A percentile compares a stretch with the other conserved stretches of the same genome.
These are phyloP conservation scores for Myxozyma neglecta DNA, from an alignment of 805 yeast genomes.

Conservation along the genomic window DNA sequence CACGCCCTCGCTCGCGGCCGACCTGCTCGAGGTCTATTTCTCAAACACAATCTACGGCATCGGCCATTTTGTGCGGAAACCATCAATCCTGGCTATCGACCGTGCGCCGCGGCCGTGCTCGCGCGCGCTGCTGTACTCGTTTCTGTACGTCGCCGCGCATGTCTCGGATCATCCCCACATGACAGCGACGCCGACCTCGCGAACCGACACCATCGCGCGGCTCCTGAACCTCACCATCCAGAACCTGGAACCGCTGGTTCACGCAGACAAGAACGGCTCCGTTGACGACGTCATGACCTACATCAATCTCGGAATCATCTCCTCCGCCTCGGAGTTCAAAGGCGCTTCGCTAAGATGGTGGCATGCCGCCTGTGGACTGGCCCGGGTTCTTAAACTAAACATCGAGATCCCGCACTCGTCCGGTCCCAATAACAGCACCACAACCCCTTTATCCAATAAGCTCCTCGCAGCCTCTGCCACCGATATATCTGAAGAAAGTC, in stretches of 20 bases:
- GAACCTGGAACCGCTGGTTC: constrained; percentile 34
- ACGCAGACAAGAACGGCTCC: constrained; percentile 33
- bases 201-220: constrained; percentile 32
- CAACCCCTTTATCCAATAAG: background rate
- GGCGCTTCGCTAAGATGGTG: constrained; percentile 40
- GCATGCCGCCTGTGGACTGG: constrained; percentile 39
- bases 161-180: constrained; percentile 38
- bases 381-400: constrained; percentile 39
- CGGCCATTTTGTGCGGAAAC: constrained; percentile 35
- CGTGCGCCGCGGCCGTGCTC: constrained; percentile 32
- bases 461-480: background rate
- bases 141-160: constrained; percentile 39
- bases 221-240: constrained; percentile 34
- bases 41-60: constrained; percentile 37
- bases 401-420: constrained; percentile 31
- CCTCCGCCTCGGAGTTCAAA: constrained; percentile 40
- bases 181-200: constrained; percentile 37
- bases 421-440: background rate
- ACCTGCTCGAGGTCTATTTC: constrained; percentile 38
- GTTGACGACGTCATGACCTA: constrained; percentile 40
- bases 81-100: constrained; percentile 33
- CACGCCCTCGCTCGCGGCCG: constrained; percentile 35
- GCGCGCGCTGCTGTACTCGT: constrained; percentile 35
- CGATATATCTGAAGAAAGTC: constrained; percentile 35
- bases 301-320: constrained; percentile 38